phyloP scores from a whole-genome alignment of 148 eudicot species.

The Nyssa sinensis region DNA sequence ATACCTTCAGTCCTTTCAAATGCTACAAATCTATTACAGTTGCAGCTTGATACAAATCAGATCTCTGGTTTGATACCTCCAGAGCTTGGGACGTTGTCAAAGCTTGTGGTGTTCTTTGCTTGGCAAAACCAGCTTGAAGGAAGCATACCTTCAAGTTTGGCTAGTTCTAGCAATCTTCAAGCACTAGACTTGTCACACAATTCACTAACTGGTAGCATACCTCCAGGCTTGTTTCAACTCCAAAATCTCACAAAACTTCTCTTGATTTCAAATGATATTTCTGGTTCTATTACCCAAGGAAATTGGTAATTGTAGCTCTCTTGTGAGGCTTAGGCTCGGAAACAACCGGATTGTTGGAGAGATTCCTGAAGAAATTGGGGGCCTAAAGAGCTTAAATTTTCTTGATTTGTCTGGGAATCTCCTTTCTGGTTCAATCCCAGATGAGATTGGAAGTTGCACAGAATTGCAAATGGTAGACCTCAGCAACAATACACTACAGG shows the following conservation, averaged over 20 bases:
- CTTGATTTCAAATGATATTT: slow-evolving; percentile 66
- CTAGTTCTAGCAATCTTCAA: slow-evolving; percentile 48
- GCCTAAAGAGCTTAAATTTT: slow-evolving; percentile 53
- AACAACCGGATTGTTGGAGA: slow-evolving; percentile 49
- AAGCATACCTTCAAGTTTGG: slow-evolving; percentile 56
- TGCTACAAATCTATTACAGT: slow-evolving; percentile 43
- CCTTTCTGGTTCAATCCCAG: slow-evolving; percentile 59
- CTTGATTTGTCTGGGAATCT: slow-evolving; percentile 67
- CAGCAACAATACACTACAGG: slow-evolving; percentile 43
- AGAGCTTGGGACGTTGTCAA: slow-evolving; percentile 44
- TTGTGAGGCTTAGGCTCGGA: slow-evolving; percentile 50
- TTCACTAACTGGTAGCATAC: slow-evolving; percentile 59
- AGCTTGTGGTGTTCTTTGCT: slow-evolving; percentile 64
- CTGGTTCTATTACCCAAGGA: slow-evolving; percentile 63
- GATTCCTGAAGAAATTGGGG: slow-evolving; percentile 63
- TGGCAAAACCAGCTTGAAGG: slow-evolving; percentile 87
- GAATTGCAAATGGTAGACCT: slow-evolving; percentile 68
- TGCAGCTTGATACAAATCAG: slow-evolving; percentile 73
- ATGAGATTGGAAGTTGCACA: slow-evolving; percentile 60
- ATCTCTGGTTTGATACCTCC: slow-evolving; percentile 66
- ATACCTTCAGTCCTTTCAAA: slow-evolving; percentile 61
- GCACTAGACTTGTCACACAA: slow-evolving; percentile 71
- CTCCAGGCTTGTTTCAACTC: slow-evolving; percentile 52
- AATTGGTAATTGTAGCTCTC: slow-evolving; percentile 45
- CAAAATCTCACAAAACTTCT: slow-evolving; percentile 64